Evolutionary conservation across 495 filamentous ascomycete genomes (phyloP).

Genomic region (Hyaloscypha finlandica): DNA sequence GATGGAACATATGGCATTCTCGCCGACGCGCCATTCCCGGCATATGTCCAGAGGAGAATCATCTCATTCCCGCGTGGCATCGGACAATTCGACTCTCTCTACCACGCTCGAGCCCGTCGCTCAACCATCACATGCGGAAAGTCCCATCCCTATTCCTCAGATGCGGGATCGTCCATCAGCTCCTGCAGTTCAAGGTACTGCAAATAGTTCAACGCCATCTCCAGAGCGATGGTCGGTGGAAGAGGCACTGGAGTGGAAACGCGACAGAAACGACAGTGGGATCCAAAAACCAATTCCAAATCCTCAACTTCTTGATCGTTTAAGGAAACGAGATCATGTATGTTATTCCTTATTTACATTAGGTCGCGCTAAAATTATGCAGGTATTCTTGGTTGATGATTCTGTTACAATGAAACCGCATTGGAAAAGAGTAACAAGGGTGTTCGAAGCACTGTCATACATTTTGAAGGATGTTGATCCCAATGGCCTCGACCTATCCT

Average conservation of each 20-base stretch:
- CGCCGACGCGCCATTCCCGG: too few species aligned
- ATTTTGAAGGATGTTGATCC: slow-evolving; percentile 37
- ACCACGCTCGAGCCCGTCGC: too few species aligned
- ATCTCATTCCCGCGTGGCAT: too few species aligned
- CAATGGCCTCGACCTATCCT: slow-evolving; percentile 40
- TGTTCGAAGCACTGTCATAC: slow-evolving; percentile 36
- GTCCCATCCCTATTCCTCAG: too few species aligned
- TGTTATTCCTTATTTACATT: slow-evolving; percentile 21
- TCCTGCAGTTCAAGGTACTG: too few species aligned
- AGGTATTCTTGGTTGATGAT: slow-evolving; percentile 47
- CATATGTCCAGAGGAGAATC: too few species aligned
- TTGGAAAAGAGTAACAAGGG: slow-evolving; percentile 28
- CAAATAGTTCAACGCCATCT: too few species aligned
- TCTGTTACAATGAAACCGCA: slow-evolving; percentile 38
- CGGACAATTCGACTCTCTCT: too few species aligned
- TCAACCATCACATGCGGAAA: too few species aligned
- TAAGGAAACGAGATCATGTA: slow-evolving; percentile 30
- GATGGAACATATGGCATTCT: too few species aligned
- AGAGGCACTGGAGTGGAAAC: slow-evolving; percentile 19
- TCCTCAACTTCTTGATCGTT: slow-evolving; percentile 19
- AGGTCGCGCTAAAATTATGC: slow-evolving; percentile 11
- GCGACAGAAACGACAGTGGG: slow-evolving; percentile 6
- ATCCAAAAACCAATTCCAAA: background rate
- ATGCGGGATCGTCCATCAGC: too few species aligned
- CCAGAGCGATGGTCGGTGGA: slow-evolving; percentile 1